Conservation (phyloP, 2,329 filamentous ascomycete species). For the Teratosphaeriaceae sp. region DNA sequence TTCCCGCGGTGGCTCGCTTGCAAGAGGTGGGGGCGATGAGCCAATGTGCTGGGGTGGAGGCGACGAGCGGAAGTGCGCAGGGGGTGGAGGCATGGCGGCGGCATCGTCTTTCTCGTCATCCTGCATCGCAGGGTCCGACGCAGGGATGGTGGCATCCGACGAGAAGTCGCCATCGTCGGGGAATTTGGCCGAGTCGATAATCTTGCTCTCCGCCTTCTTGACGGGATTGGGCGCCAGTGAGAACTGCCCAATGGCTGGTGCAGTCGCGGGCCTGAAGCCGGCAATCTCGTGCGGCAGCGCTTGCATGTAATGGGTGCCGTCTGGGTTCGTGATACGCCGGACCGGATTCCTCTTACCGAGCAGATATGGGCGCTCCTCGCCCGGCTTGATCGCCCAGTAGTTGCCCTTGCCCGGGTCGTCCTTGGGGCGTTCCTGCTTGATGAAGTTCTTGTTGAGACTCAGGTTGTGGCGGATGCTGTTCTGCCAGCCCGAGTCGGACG, state of each 20-base stretch:
- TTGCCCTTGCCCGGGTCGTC: conserved; percentile 96
- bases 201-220: conserved; percentile 33
- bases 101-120: conserved; percentile 39
- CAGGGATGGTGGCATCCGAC: conserved; percentile 47
- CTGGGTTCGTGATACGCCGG: conserved; percentile 50
- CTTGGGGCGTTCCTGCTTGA: conserved; percentile 92
- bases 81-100: conserved; percentile 35
- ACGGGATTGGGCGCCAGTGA: conserved; percentile 26
- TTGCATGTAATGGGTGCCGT: conserved; percentile 35
- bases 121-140: conserved; percentile 44
- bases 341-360: conserved; percentile 66
- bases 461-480: conserved; percentile 99
- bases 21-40: conserved; percentile 88
- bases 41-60: conserved; percentile 65
- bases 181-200: conserved; percentile 45
- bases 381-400: conserved; percentile 91
- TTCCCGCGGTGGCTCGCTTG: conserved; percentile 55
- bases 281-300: conserved; percentile 23
- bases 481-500: conserved; percentile 86
- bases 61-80: conserved; percentile 55
- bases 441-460: conserved; percentile 92
- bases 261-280: conserved; percentile 30
- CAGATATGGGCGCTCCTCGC: conserved; percentile 81
- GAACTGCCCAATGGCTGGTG: conserved; percentile 32
- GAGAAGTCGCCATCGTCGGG: conserved; percentile 45